Evolutionary conservation across 1,139 yeast genomes (phyloP).

Genomic region (Saccharomyces hybrid): DNA sequence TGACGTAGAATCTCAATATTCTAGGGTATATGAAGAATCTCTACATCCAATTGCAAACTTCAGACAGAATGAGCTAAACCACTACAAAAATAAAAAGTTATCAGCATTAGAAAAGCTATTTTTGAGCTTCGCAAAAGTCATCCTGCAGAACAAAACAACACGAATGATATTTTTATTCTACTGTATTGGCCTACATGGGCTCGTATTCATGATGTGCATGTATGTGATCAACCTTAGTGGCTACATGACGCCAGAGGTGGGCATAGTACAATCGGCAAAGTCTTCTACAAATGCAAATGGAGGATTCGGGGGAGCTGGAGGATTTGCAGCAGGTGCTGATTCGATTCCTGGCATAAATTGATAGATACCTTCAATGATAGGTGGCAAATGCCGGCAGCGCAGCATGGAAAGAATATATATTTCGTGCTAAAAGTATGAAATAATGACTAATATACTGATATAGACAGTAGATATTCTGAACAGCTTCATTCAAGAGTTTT

Average conservation of each 20-base stretch:
- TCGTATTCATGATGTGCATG: slow-evolving; percentile 61
- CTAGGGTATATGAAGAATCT: slow-evolving; percentile 63
- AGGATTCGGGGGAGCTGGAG: neutral
- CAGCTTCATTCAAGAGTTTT: neutral
- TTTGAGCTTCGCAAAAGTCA: slow-evolving; percentile 62
- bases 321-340: neutral
- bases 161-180: slow-evolving; percentile 68
- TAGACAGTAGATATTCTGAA: neutral
- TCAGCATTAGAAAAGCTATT: slow-evolving; percentile 78
- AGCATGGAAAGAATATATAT: neutral
- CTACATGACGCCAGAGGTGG: slow-evolving; percentile 41
- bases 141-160: slow-evolving; percentile 68
- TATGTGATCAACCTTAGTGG: slow-evolving; percentile 48
- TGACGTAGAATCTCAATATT: slow-evolving; percentile 54
- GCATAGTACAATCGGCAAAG: slow-evolving; percentile 24
- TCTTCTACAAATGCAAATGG: neutral
- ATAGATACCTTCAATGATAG: neutral
- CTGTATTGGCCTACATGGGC: slow-evolving; percentile 70
- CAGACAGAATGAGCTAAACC: slow-evolving; percentile 67
- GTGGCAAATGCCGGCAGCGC: neutral
- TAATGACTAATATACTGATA: neutral
- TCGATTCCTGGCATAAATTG: neutral
- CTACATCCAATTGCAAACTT: slow-evolving; percentile 81
- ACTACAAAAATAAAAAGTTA: slow-evolving; percentile 57
- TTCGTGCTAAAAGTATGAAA: neutral